Evolutionary conservation across 345 rosid genomes (phyloP), one percentile per base, ranked within the genome.

Genomic region (Moringa oleifera): DNA sequence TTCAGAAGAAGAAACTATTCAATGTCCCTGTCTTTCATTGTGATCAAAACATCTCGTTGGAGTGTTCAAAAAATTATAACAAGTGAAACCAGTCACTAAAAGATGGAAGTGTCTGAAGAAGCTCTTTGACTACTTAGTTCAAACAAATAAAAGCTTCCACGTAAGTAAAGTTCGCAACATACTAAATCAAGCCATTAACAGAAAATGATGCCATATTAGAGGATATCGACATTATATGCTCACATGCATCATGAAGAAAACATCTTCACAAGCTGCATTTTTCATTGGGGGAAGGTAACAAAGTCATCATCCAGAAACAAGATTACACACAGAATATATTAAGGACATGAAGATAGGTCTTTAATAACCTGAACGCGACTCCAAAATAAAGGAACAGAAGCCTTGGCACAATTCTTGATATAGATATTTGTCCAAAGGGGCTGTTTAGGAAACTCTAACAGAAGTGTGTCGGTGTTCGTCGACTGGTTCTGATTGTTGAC

Each of bases 351-450:
- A 53, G 47, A 45, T 37, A 66, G 25, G 62, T 51, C 23, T 55
- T 60, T 28, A 72, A 58, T 62, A 25, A 83, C 91, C 88, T 85
- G 91, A 69, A 83, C 88, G 54, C 91, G 85, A 62, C 91, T 80
- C 91, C 91, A 85, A 59, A 77, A 75, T 63, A 85, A 67, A 47
- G 91, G 91, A 62, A 85, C 83, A 52, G 83, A 83, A 62, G 91
- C 91, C 79, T 79, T 85, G 45, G 85, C 86, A 72, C 70, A 68
- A 69, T 83, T 72, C 62, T 55, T 75, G 51, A 83, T 53, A 58
- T 79, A 72, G 55, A 81, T 72, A 77, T 85, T 85, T 57, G 86
- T 83, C 91, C 91, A 85, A 55, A 81, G 91, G 2, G 70, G 77
- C 74, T 74, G 88, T 69, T 85, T 85, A 37, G 91, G 91, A 56